Percentiles rank a stretch among this genome's conserved stretches.
phyloP scores from a whole-genome alignment of 1,139 yeast species.

The Protomyces lactucae-debilis region DNA sequence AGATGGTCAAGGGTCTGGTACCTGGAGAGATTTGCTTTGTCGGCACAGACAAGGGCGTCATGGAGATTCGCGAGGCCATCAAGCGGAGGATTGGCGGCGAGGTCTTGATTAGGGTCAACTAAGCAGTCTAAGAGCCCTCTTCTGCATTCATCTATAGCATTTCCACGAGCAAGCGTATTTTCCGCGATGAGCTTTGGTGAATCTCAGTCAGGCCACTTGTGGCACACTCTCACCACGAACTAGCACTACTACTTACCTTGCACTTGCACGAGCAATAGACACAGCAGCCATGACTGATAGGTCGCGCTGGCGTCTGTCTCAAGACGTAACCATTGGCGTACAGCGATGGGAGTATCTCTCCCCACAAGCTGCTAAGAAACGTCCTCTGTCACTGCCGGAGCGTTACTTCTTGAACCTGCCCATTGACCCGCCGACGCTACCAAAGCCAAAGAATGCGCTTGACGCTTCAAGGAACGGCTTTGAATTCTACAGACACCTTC shows the following conservation, averaged over 20 bases:
- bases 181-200: not conserved
- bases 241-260: too few species aligned
- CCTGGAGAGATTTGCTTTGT: constrained; percentile 87
- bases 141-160: not conserved
- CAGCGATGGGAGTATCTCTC: constrained; percentile 23
- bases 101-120: constrained; percentile 73
- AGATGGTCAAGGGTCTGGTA: constrained; percentile 65
- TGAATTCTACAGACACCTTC: constrained; percentile 59
- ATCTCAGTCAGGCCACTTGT: not conserved
- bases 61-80: constrained; percentile 82
- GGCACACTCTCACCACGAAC: not conserved
- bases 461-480: constrained; percentile 75
- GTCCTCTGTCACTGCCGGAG: constrained; percentile 13
- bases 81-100: constrained; percentile 67
- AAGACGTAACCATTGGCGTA: constrained; percentile 7
- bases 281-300: constrained; percentile 1
- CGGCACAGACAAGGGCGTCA: constrained; percentile 51
- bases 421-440: constrained; percentile 14
- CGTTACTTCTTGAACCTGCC: constrained; percentile 11
- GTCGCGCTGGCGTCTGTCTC: constrained; percentile 18
- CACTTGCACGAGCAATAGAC: too few species aligned
- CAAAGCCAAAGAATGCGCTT: constrained; percentile 43
- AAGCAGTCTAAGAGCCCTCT: constrained; percentile 30
- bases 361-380: not conserved
- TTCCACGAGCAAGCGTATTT: not conserved